These are phyloP conservation scores for Penstemon eatonii DNA, from an alignment of 257 asterid species.

Conservation along the genomic window DNA sequence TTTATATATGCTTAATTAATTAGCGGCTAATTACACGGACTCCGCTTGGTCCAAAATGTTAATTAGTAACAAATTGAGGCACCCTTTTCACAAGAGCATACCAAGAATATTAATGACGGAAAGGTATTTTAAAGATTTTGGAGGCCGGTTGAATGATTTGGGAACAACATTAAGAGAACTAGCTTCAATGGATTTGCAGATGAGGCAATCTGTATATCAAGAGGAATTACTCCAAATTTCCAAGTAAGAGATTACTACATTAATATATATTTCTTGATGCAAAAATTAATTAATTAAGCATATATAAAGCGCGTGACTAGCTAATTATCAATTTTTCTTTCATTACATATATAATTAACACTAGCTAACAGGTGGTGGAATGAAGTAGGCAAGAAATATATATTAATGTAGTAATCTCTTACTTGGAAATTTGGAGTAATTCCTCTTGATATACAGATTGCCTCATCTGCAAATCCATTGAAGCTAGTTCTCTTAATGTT, in stretches of 20 bases:
- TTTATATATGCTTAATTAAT: no score
- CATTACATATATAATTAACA: no score
- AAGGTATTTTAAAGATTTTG: slow-evolving; percentile 1
- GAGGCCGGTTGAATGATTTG: slow-evolving; percentile 22
- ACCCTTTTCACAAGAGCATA: slow-evolving; percentile 49
- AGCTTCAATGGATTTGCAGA: slow-evolving; percentile 28
- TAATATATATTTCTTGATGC: no score
- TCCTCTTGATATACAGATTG: slow-evolving; percentile 35
- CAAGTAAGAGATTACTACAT: slow-evolving; percentile 28
- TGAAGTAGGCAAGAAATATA: no score
- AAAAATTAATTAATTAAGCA: no score
- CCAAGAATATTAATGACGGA: slow-evolving; percentile 13
- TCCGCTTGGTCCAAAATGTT: not conserved
- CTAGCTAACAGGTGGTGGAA: no score
- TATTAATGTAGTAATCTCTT: slow-evolving; percentile 1
- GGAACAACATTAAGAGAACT: slow-evolving; percentile 36
- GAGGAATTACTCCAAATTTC: slow-evolving; percentile 39
- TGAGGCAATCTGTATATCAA: slow-evolving; percentile 27
- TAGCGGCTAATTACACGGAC: not conserved
- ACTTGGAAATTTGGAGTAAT: slow-evolving; percentile 41
- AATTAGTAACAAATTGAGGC: slow-evolving; percentile 26
- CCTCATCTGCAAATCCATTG: slow-evolving; percentile 25
- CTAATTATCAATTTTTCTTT: no score
- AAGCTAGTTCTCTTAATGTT: slow-evolving; percentile 36
- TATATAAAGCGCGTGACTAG: no score